Evolutionary conservation across 805 yeast genomes (phyloP).

Genomic region (Yamadazyma sp.): DNA sequence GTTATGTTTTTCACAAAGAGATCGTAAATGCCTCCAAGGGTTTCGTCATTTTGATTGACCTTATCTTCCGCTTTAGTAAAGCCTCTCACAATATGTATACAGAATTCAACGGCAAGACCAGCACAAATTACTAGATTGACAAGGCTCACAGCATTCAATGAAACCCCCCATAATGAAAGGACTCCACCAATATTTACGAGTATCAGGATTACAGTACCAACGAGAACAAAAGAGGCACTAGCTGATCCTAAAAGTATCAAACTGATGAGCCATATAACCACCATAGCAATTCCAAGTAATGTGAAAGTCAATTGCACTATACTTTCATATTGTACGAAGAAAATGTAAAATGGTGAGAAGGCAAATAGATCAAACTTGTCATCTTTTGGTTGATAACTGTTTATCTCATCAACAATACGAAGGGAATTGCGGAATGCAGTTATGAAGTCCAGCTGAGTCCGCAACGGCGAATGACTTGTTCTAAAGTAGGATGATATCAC

Average conservation of each 20-base stretch:
- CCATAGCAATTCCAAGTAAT: conserved; percentile 53
- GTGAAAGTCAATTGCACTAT: conserved; percentile 59
- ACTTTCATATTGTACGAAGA: conserved; percentile 82
- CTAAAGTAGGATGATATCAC: conserved; percentile 70
- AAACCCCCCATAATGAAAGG: conserved; percentile 71
- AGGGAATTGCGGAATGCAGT: conserved; percentile 71
- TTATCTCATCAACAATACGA: conserved; percentile 60
- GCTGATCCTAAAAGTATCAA: conserved; percentile 65
- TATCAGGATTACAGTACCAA: conserved; percentile 60
- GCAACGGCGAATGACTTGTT: conserved; percentile 73
- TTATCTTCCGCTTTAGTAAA: conserved; percentile 42
- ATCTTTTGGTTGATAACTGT: conserved; percentile 31
- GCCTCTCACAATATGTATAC: conserved; percentile 82
- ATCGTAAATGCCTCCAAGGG: conserved; percentile 12
- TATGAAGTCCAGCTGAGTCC: conserved; percentile 83
- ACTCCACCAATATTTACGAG: conserved; percentile 75
- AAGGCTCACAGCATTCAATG: conserved; percentile 84
- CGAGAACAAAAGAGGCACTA: conserved; percentile 55
- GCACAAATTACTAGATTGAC: conserved; percentile 91
- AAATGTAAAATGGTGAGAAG: conserved; percentile 89
- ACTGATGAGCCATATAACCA: conserved; percentile 53
- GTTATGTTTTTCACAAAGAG: conserved; percentile 13
- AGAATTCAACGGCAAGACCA: conserved; percentile 92
- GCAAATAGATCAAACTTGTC: conserved; percentile 66
- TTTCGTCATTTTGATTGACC: conserved; percentile 8